Conservation (phyloP, 2,329 filamentous ascomycete species). For the Lizonia empirigonia region DNA sequence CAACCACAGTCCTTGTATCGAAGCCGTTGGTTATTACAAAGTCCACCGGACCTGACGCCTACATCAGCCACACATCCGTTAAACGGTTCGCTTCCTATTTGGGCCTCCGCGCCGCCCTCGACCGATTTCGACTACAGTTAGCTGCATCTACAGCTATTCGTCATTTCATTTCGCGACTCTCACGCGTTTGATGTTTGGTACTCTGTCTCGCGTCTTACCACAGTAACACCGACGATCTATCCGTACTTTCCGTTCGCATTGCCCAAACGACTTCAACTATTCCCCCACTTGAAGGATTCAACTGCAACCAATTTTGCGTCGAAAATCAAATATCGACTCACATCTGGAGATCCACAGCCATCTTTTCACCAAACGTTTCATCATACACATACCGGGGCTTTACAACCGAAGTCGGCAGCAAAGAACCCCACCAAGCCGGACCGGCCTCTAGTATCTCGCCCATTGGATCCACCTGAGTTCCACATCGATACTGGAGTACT, state of each 20-base stretch:
- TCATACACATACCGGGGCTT: not conserved
- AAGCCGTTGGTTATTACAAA: conserved; percentile 29
- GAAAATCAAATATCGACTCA: not conserved
- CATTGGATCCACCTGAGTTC: not conserved
- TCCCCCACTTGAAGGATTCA: conserved; percentile 9
- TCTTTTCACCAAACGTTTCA: not conserved
- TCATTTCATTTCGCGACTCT: conserved; percentile 37
- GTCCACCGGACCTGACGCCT: conserved; percentile 31
- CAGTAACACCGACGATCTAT: conserved; percentile 32
- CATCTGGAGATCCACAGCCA: not conserved
- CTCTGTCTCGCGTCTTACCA: conserved; percentile 35
- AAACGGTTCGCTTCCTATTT: conserved; percentile 27
- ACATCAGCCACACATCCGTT: conserved; percentile 38
- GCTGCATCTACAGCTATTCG: conserved; percentile 30
- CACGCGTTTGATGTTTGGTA: conserved; percentile 41
- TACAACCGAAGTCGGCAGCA: conserved; percentile 7
- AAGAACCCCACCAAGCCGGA: conserved; percentile 5
- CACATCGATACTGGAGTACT: not conserved
- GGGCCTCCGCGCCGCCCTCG: conserved; percentile 30
- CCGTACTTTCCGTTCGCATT: conserved; percentile 22
- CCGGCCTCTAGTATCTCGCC: not conserved
- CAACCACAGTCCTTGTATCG: conserved; percentile 24
- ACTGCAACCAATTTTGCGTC: conserved; percentile 10
- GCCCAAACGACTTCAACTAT: conserved; percentile 15
- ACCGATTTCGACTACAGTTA: conserved; percentile 27